Evolutionary conservation across 2,329 filamentous ascomycete genomes (phyloP).

Genomic region (Diaporthe australafricana): DNA sequence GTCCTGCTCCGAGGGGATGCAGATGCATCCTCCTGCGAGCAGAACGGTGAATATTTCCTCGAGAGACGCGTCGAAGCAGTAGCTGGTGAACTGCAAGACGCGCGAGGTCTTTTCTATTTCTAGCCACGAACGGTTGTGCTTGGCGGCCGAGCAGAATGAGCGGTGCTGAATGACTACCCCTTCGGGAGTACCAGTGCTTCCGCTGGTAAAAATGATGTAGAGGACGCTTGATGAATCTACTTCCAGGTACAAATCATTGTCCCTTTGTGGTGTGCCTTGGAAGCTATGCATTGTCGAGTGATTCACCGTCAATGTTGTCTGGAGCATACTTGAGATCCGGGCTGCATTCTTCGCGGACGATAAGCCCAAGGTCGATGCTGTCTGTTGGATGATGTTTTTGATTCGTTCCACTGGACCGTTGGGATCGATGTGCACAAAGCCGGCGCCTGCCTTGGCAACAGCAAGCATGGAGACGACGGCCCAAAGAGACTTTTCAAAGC

Average conservation of each 20-base stretch:
- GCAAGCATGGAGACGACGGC: background rate
- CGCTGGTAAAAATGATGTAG: conserved; percentile 4
- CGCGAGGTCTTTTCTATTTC: background rate
- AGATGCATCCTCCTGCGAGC: background rate
- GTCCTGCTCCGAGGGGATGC: background rate
- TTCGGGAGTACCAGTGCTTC: conserved; percentile 1
- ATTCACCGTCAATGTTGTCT: background rate
- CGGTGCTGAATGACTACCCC: background rate
- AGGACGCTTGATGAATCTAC: background rate
- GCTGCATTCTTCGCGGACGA: background rate
- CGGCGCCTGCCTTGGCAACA: background rate
- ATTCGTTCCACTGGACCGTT: background rate
- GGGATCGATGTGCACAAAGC: background rate
- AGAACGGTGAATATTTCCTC: background rate
- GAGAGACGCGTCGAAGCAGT: conserved; percentile 5
- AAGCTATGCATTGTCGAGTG: background rate
- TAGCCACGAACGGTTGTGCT: background rate
- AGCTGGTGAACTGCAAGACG: conserved; percentile 6
- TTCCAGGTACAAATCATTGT: background rate
- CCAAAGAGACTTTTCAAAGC: background rate
- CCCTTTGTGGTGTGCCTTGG: no score
- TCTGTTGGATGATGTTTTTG: background rate
- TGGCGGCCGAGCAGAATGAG: background rate
- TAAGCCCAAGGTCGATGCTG: background rate
- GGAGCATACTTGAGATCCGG: background rate